phyloP scores from a whole-genome alignment of 164 flowering plant genomes.

The Pachysandra terminalis region DNA sequence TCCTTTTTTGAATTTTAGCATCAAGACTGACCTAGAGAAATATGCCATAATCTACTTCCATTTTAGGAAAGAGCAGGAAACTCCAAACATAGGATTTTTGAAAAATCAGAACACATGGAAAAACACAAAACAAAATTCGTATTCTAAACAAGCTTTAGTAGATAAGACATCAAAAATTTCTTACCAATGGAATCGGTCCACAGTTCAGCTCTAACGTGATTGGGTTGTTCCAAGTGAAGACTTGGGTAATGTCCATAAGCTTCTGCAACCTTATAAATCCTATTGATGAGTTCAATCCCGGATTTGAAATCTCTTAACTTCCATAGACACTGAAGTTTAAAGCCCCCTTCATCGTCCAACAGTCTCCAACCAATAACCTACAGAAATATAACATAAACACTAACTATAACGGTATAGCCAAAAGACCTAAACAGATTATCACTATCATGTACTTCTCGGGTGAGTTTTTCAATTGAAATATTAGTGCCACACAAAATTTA shows the following conservation, averaged over 20 bases:
- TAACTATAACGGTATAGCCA: background rate
- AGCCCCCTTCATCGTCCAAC: conserved; percentile 43
- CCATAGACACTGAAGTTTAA: conserved; percentile 80
- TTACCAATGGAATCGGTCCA: conserved; percentile 81
- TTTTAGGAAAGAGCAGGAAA: too few species aligned
- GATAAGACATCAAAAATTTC: background rate
- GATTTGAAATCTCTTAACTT: conserved; percentile 65
- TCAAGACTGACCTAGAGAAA: too few species aligned
- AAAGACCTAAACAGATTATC: background rate
- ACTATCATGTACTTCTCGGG: background rate
- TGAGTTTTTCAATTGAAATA: background rate
- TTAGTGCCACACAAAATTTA: too few species aligned
- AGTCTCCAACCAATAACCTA: conserved; percentile 94
- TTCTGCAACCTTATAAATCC: conserved; percentile 58
- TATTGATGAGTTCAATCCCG: conserved; percentile 67
- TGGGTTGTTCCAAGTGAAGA: conserved; percentile 63
- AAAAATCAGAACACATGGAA: too few species aligned
- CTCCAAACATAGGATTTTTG: too few species aligned
- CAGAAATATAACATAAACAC: background rate
- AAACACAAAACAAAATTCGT: too few species aligned
- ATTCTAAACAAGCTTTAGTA: too few species aligned
- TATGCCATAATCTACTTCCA: too few species aligned
- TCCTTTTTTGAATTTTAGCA: too few species aligned
- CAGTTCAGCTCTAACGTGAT: conserved; percentile 75
- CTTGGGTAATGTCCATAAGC: conserved; percentile 65